Base-by-base conservation (phyloP, 371 early-diverging fungal species). In the Sporodiniella umbellata region DNA sequence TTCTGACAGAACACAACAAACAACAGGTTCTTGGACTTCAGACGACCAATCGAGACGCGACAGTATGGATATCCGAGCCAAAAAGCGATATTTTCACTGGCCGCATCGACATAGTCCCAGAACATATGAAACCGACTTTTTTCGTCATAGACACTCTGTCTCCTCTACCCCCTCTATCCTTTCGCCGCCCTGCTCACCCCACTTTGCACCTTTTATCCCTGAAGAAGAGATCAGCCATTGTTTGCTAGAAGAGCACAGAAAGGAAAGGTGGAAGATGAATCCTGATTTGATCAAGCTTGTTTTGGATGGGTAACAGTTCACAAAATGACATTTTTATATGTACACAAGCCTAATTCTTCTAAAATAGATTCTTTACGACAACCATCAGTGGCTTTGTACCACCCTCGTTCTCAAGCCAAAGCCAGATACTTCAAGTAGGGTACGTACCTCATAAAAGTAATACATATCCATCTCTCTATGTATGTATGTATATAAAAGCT, bases 261-360 rank as follows among this genome's bases (percentile, higher is more conserved):
- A 38, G 4, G 46, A 68, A 33, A 62, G 70, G 23, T 69, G 71
- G 70, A 26, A 44, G 8, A 42, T 72, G 10, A 64, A 69, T 47
- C 59, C 69, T 35, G 75, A 75, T 42, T 48, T 75, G 17, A 55
- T 61, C 0, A 64, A 59, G 21, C 35, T 75, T 8, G 72, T 72
- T 15, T 33, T 71, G 4, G 66, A 75, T 48, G 70, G 70, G 75
- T 75, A 68, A 53, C 12, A n/a, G n/a, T n/a, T n/a, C n/a, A n/a
- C n/a, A n/a, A n/a, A n/a, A n/a, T n/a, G n/a, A n/a, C n/a, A n/a
- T n/a, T n/a, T n/a, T n/a, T n/a, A n/a, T n/a, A n/a, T n/a, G n/a
- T n/a, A n/a, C n/a, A n/a, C n/a, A n/a, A n/a, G n/a, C n/a, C n/a
- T n/a, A n/a, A n/a, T n/a, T n/a, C n/a, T n/a, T n/a, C n/a, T 42